Conservation (phyloP, 2,329 filamentous ascomycete species). For the Apiospora hydei region DNA sequence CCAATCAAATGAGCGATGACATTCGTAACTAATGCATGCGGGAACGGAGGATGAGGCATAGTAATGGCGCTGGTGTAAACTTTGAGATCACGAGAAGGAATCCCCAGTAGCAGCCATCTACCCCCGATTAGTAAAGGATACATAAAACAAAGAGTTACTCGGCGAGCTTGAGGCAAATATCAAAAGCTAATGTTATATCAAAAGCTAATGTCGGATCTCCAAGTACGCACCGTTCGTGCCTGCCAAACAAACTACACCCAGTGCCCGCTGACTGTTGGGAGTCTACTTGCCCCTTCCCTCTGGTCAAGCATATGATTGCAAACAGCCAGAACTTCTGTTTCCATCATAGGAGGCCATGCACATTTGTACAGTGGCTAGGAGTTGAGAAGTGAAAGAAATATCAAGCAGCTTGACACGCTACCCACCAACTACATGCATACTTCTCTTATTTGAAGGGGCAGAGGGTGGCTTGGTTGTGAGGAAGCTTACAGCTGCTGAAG, state of each 20-base stretch:
- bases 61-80: background rate
- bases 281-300: background rate
- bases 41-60: background rate
- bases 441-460: background rate
- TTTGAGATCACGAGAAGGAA: constrained; percentile 15
- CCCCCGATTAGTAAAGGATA: constrained; percentile 2
- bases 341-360: background rate
- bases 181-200: background rate
- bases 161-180: constrained; percentile 1
- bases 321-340: background rate
- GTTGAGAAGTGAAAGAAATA: background rate
- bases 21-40: constrained; percentile 16
- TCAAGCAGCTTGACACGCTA: background rate
- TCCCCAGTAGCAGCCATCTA: background rate
- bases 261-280: background rate
- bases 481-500: background rate
- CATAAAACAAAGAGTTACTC: background rate
- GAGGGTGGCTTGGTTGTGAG: background rate
- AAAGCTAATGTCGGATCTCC: background rate
- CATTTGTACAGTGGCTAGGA: background rate
- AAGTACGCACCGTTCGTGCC: background rate
- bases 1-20: background rate
- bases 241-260: background rate
- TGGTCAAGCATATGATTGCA: background rate
- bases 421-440: background rate